Evolutionary conservation across 257 asterid species (phyloP).

Genomic region (Lycium barbarum): DNA sequence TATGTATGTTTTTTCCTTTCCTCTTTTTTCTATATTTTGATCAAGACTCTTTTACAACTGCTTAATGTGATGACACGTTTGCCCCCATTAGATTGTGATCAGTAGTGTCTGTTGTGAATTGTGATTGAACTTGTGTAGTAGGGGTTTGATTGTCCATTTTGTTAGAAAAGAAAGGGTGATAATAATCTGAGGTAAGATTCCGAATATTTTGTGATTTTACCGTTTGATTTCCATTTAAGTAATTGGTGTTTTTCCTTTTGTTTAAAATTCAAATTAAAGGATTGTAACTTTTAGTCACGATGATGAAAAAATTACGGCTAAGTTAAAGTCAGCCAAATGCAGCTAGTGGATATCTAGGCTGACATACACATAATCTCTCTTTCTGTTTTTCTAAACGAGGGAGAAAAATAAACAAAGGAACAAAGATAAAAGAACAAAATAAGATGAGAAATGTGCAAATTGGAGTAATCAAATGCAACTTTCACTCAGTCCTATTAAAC

Average conservation of each 20-base stretch:
- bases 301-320: not conserved
- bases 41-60: constrained; percentile 44
- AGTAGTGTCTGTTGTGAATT: not conserved
- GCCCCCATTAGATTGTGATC: not conserved
- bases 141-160: not conserved
- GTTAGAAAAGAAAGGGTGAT: not conserved
- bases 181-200: not conserved
- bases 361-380: not conserved
- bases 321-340: not conserved
- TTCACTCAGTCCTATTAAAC: not conserved
- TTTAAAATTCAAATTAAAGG: constrained; percentile 37
- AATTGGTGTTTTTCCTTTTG: constrained; percentile 28
- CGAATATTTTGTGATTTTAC: constrained; percentile 26
- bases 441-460: not conserved
- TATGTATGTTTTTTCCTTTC: constrained; percentile 24
- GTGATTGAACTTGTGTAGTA: not conserved
- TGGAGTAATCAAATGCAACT: constrained; percentile 10
- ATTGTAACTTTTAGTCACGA: not conserved
- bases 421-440: not conserved
- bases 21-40: constrained; percentile 33
- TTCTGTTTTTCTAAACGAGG: not conserved
- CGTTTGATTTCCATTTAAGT: constrained; percentile 26
- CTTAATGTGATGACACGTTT: not conserved
- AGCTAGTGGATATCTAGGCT: constrained; percentile 17
- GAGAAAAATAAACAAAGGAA: not conserved